A percentile compares a stretch with the other conserved stretches of the same genome.
Evolutionary conservation across 257 asterid genomes (phyloP).

Genomic region (Solanum pimpinellifolium): DNA sequence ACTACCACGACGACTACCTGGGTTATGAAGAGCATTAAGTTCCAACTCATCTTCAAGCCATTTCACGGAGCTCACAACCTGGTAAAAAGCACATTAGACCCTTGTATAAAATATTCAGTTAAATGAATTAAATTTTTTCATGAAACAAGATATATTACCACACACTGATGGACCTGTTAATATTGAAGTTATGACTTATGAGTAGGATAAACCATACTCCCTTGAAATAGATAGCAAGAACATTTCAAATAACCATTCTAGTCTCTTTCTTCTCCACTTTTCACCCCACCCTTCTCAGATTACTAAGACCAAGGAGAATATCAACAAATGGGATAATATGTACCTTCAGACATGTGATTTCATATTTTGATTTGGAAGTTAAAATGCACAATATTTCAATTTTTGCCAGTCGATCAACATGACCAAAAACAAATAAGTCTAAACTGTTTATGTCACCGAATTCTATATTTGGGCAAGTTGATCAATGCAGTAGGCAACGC

Average conservation of each 20-base stretch:
- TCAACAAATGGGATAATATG: not conserved
- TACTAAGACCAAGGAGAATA: not conserved
- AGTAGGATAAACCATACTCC: not conserved
- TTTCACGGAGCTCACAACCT: slow-evolving; percentile 99
- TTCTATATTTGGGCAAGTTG: not conserved
- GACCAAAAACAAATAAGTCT: not conserved
- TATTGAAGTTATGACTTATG: not conserved
- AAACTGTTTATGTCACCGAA: not conserved
- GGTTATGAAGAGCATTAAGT: slow-evolving; percentile 97
- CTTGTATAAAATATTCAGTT: slow-evolving; percentile 2
- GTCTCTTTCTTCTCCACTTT: not conserved
- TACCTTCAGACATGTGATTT: not conserved
- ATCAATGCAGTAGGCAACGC: not conserved
- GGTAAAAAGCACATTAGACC: not conserved
- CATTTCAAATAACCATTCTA: not conserved
- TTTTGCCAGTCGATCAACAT: not conserved
- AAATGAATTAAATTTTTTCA: not conserved
- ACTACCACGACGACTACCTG: slow-evolving; percentile 84
- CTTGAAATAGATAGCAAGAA: not conserved
- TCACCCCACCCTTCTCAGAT: not conserved
- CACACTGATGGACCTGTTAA: not conserved
- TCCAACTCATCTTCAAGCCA: slow-evolving; percentile 99
- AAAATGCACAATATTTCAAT: not conserved
- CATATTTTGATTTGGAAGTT: not conserved
- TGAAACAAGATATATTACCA: not conserved